Conservation (phyloP, 805 yeast genomes). For the Yamadazyma kitorensis region DNA sequence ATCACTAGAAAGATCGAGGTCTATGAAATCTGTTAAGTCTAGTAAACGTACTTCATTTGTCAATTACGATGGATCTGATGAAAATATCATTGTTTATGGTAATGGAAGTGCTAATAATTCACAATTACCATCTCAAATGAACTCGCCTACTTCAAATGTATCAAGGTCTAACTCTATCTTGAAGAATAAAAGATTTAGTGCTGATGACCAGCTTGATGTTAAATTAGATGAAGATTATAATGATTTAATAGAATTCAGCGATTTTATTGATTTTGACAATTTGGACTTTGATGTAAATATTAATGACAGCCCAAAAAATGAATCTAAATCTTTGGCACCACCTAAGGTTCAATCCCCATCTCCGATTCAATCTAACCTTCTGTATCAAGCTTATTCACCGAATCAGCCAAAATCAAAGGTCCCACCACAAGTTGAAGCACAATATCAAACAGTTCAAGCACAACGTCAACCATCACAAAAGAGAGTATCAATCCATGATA, state of each 20-base stretch:
- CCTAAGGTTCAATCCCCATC: too few species aligned
- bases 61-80: conserved; percentile 41
- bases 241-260: conserved; percentile 41
- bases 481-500: too few species aligned
- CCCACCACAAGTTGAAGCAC: too few species aligned
- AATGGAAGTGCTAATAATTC: conserved; percentile 13
- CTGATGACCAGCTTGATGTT: not conserved
- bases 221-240: conserved; percentile 8
- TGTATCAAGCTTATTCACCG: too few species aligned
- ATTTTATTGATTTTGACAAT: conserved; percentile 36
- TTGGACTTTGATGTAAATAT: conserved; percentile 13
- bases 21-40: conserved; percentile 51
- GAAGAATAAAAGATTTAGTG: conserved; percentile 22
- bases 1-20: conserved; percentile 62
- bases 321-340: too few species aligned
- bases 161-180: conserved; percentile 38
- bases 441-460: too few species aligned
- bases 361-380: too few species aligned
- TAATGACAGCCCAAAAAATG: not conserved
- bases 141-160: conserved; percentile 18
- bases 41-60: conserved; percentile 36
- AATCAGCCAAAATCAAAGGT: too few species aligned
- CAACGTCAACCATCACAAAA: too few species aligned
- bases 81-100: conserved; percentile 30
- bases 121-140: conserved; percentile 5